Conservation (phyloP, 2,329 filamentous ascomycete species). For the Fusarium haematococcum region DNA sequence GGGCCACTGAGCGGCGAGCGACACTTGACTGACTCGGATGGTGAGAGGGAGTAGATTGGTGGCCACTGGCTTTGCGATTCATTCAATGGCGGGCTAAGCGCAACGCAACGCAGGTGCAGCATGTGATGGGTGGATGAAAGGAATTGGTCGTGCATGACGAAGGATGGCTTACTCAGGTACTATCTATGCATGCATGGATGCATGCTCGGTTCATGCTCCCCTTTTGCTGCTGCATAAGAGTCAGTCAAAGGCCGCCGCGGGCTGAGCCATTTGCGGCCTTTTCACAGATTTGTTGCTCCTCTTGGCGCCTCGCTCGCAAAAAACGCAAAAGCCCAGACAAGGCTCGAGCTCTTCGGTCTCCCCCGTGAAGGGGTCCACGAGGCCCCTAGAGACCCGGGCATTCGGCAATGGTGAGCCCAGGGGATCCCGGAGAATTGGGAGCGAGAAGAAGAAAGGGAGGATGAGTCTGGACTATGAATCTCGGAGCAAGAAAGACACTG, state of each 20-base stretch:
- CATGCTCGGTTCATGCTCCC: background rate
- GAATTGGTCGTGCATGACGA: constrained; percentile 9
- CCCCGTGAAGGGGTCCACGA: constrained; percentile 19
- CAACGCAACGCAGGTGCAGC: background rate
- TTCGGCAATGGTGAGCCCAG: constrained; percentile 8
- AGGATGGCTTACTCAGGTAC: constrained; percentile 31
- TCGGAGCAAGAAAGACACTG: background rate
- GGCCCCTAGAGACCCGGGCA: constrained; percentile 22
- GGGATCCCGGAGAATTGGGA: constrained; percentile 8
- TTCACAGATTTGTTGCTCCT: background rate
- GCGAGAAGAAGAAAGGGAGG: background rate
- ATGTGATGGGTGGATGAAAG: background rate
- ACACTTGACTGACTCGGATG: constrained; percentile 25
- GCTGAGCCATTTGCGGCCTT: constrained; percentile 34
- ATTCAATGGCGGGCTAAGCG: constrained; percentile 23
- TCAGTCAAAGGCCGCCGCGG: background rate
- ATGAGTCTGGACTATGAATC: background rate
- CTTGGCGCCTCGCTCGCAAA: background rate
- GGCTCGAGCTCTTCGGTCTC: constrained; percentile 22
- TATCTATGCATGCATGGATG: constrained; percentile 11
- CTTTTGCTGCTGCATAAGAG: background rate
- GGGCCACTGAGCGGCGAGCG: constrained; percentile 5
- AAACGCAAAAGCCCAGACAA: constrained; percentile 9
- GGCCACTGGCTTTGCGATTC: constrained; percentile 30
- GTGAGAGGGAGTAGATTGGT: constrained; percentile 23